Evolutionary conservation across 306 rosid genomes (phyloP).

Genomic region (Benincasa hispida): DNA sequence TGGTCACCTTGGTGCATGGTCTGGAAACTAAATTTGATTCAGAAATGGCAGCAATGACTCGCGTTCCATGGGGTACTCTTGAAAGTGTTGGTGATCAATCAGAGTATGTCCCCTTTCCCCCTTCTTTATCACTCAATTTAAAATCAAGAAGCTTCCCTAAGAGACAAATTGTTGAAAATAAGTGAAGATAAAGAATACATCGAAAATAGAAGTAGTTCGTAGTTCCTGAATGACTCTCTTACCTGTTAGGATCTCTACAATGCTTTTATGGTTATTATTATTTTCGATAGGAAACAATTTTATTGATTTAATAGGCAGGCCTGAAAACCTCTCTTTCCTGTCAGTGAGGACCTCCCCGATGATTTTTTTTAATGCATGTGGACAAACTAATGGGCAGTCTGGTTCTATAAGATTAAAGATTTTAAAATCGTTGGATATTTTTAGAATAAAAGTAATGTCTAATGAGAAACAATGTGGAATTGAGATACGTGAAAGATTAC

Average conservation of each 20-base stretch:
- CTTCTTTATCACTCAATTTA: not conserved
- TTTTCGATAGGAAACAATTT: not conserved
- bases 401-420: not conserved
- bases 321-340: not conserved
- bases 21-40: constrained; percentile 90
- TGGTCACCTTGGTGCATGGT: constrained; percentile 88
- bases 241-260: not conserved
- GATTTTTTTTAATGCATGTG: not conserved
- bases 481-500: not conserved
- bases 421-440: not conserved
- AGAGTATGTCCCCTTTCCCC: constrained; percentile 37
- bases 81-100: constrained; percentile 99
- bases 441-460: not conserved
- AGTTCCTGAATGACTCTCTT: not conserved
- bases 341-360: not conserved
- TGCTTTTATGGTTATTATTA: not conserved
- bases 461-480: not conserved
- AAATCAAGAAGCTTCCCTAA: not conserved
- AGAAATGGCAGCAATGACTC: constrained; percentile 97
- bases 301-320: too few species aligned
- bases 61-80: constrained; percentile 86
- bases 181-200: not conserved
- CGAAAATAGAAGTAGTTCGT: not conserved
- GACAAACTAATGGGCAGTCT: not conserved
- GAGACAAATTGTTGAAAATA: not conserved